Base-by-base conservation (phyloP, 805 yeast species). In the Clavispora phyllophila region DNA sequence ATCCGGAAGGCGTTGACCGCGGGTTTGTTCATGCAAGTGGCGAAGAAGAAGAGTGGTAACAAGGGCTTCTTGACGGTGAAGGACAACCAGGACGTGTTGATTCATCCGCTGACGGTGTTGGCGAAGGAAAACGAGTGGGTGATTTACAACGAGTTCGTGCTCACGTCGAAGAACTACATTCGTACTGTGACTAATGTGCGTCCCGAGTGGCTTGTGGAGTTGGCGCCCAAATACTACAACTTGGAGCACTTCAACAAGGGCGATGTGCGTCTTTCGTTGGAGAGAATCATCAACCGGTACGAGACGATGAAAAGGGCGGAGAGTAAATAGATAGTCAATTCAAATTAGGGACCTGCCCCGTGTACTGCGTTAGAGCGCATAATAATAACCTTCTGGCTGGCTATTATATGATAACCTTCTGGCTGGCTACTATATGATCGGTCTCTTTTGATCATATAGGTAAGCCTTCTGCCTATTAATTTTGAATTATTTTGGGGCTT, bases 11-110 rank as follows among this genome's bases (percentile, higher is more conserved):
- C 98, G 0, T 66, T 93, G 45, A 76, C 87, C 4, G 78, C 87
- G n/a, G 99, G 99, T 2, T 90, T 89, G 63, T 93, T 93, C 72
- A 90, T 93, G 98, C 99, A 93, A 70, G 95, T 87, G 42, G 98
- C 97, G 26, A 93, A 90, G 69, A 87, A 87, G 71, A 81, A 79
- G 68, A 78, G 85, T n/a, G 75, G 78, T 33, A 84, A 83, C 56
- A 68, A 67, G 51, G 90, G 87, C n/a, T 91, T 84, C 62, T 76
- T 86, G 54, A 93, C 99, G 0, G 85, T 90, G 39, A 89, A 89
- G 65, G 99, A 93, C 65, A 89, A 90, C 59, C 99, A 93, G 70
- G 98, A 91, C 49, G 98, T 91, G 10, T 67, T 89, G 55, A 75
- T 93, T 37, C 99, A 93, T 61, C 99, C 99, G 47, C 83, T 93